These are phyloP conservation scores for Nannochloropsis salina DNA, from an alignment of 108 stramenopile species.

Conservation along the genomic window DNA sequence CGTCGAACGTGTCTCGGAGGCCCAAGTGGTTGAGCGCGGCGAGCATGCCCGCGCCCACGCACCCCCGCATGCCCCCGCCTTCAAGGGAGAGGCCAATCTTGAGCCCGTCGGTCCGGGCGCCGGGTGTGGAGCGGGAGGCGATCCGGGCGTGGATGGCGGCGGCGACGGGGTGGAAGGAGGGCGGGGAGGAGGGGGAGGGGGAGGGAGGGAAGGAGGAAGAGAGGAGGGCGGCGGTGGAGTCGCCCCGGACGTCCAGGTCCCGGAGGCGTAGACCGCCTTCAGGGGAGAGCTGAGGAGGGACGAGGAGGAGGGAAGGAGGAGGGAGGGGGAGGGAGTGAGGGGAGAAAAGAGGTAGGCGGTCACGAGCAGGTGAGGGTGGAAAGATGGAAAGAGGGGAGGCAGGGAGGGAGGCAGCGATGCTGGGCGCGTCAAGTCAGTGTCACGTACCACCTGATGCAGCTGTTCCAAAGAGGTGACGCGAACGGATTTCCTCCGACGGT, in stretches of 20 bases:
- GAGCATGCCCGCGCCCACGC: constrained; percentile 86
- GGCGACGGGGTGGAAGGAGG: not conserved
- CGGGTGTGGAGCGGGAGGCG: not conserved
- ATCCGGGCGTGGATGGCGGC: not conserved
- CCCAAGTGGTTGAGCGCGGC: constrained; percentile 74
- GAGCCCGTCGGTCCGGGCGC: not conserved
- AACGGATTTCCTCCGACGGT: not conserved
- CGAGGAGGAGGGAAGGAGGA: not conserved
- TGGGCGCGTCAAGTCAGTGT: not conserved
- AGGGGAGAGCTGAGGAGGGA: constrained; percentile 19
- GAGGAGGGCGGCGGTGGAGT: constrained; percentile 8
- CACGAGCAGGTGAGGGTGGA: no score
- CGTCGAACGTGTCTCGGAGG: constrained; percentile 71
- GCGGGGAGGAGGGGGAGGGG: not conserved
- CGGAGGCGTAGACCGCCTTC: not conserved
- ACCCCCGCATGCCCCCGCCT: constrained; percentile 94
- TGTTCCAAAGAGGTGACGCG: not conserved
- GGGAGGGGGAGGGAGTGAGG: not conserved
- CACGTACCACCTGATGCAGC: not conserved
- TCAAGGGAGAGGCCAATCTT: constrained; percentile 81
- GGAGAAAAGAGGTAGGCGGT: no score
- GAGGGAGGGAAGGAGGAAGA: constrained; percentile 5
- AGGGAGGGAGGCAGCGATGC: not conserved
- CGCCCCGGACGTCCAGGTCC: constrained; percentile 20
- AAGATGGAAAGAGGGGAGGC: not conserved